Percentiles rank a stretch among this genome's conserved stretches.
These are phyloP conservation scores for Solanum hybrid DNA, from an alignment of 305 asterid genomes.

Conservation along the genomic window DNA sequence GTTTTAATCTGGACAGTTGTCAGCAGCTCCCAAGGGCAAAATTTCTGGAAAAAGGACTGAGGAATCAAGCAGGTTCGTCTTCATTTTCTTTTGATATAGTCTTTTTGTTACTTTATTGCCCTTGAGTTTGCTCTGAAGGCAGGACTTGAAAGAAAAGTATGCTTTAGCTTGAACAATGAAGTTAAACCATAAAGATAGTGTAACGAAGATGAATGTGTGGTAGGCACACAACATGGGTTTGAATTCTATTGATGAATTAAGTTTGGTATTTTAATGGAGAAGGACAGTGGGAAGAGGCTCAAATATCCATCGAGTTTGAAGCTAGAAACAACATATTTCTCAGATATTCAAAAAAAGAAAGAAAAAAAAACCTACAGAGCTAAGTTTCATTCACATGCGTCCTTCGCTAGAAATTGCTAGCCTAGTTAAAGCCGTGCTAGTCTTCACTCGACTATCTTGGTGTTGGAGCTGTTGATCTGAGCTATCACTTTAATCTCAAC, in stretches of 20 bases:
- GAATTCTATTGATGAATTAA: too few species aligned
- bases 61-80: slow-evolving; percentile 48
- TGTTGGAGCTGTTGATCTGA: neutral
- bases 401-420: neutral
- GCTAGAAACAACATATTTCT: neutral
- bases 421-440: neutral
- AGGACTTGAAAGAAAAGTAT: neutral
- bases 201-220: too few species aligned
- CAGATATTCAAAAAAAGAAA: neutral
- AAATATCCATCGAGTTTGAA: neutral
- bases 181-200: too few species aligned
- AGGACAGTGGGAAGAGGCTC: neutral
- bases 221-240: too few species aligned
- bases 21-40: slow-evolving; percentile 84
- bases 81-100: neutral
- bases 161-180: neutral
- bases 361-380: neutral
- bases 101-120: neutral
- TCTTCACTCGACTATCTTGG: neutral
- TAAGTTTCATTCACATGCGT: neutral
- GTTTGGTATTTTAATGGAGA: too few species aligned
- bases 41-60: slow-evolving; percentile 58
- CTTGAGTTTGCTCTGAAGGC: too few species aligned
- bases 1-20: slow-evolving; percentile 38
- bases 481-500: neutral